phyloP scores from a whole-genome alignment of 768 basidiomycete genomes.

The Auricularia auricula-judae region DNA sequence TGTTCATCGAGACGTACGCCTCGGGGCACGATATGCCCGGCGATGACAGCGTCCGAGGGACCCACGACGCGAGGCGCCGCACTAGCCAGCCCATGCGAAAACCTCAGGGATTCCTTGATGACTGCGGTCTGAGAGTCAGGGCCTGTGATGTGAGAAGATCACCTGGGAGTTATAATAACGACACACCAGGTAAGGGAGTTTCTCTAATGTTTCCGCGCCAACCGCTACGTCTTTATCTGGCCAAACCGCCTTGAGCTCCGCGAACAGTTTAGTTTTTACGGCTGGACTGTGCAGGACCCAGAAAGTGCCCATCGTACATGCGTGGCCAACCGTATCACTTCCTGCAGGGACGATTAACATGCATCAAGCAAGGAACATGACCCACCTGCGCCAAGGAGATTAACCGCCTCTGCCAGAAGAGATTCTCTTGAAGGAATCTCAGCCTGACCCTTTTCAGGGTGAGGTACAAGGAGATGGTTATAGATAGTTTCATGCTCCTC shows the following conservation, averaged over 20 bases:
- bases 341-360: slow-evolving; percentile 17
- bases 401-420: slow-evolving; percentile 15
- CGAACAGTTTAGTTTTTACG: too few species aligned
- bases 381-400: slow-evolving; percentile 31
- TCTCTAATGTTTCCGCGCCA: slow-evolving; percentile 24
- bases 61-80: slow-evolving; percentile 31
- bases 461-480: slow-evolving; percentile 18
- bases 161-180: not conserved
- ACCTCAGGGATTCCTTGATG: slow-evolving; percentile 34
- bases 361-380: slow-evolving; percentile 12
- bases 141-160: not conserved
- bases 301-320: too few species aligned
- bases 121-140: slow-evolving; percentile 30
- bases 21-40: slow-evolving; percentile 25
- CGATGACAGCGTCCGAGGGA: slow-evolving; percentile 22
- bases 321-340: slow-evolving; percentile 26
- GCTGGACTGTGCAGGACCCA: too few species aligned
- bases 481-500: slow-evolving; percentile 28
- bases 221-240: too few species aligned
- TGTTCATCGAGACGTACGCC: slow-evolving; percentile 20
- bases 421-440: slow-evolving; percentile 19
- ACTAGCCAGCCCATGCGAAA: slow-evolving; percentile 28
- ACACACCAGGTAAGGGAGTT: slow-evolving; percentile 34
- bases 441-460: slow-evolving; percentile 15
- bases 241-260: too few species aligned